phyloP scores from a whole-genome alignment of 23 red algal species.

The Gracilariopsis chorda region DNA sequence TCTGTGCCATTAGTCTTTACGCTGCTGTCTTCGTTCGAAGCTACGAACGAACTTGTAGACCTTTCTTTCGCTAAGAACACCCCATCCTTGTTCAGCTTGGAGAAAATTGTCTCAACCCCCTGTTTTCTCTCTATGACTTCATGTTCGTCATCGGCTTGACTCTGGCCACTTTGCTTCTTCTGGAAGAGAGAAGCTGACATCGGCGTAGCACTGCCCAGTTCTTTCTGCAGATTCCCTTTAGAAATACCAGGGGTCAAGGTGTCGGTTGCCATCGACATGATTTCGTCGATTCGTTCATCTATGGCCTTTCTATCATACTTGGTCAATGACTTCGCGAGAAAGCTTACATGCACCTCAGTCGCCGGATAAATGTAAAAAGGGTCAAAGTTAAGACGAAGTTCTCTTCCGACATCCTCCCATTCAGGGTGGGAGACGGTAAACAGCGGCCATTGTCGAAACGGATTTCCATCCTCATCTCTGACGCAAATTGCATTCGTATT shows the following conservation, averaged over 20 bases:
- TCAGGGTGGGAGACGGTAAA: background rate
- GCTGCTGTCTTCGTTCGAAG: no score
- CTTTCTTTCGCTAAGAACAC: slow-evolving; percentile 13
- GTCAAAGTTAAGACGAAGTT: background rate
- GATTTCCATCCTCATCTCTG: background rate
- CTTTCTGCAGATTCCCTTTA: background rate
- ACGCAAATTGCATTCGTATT: background rate
- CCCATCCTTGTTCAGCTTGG: background rate
- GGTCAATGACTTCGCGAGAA: background rate
- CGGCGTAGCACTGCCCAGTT: no score
- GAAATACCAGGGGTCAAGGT: background rate
- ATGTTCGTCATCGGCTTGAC: no score
- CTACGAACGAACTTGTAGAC: no score
- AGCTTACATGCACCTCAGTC: background rate
- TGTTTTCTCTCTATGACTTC: no score
- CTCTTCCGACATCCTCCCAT: background rate
- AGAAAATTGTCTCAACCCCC: background rate
- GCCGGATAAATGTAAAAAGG: background rate
- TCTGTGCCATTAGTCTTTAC: no score
- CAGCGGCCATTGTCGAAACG: background rate
- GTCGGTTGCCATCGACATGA: background rate
- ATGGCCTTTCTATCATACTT: slow-evolving; percentile 6
- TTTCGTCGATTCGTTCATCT: background rate
- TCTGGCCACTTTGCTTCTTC: no score
- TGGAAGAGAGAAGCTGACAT: no score